Percentiles rank a stretch among this genome's conserved stretches.
These are phyloP conservation scores for Linaria vulgaris DNA, from an alignment of 257 asterid species.

Conservation along the genomic window DNA sequence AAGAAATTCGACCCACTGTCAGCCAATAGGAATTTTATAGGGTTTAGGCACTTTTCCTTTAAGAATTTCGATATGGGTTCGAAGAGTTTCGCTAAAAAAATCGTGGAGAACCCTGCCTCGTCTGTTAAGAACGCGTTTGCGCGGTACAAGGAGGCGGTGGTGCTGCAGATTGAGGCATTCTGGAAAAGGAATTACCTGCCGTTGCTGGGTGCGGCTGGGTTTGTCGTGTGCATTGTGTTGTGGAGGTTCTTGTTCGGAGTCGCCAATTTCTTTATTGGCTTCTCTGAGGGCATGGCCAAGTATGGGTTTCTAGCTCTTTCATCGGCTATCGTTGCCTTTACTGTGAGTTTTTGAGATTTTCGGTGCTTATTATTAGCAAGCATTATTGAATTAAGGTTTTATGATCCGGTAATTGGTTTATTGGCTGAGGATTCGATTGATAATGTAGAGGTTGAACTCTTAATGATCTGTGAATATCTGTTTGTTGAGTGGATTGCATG, in stretches of 20 bases:
- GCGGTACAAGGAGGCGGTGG: constrained; percentile 67
- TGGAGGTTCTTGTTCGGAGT: constrained; percentile 90
- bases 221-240: constrained; percentile 72
- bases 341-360: constrained; percentile 64
- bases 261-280: constrained; percentile 69
- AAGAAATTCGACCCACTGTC: constrained; percentile 35
- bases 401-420: constrained; percentile 15
- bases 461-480: neutral
- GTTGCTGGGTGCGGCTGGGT: constrained; percentile 73
- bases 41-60: constrained; percentile 56
- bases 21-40: constrained; percentile 32
- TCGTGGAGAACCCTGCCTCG: constrained; percentile 43
- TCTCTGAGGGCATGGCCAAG: constrained; percentile 97
- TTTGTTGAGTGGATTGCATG: neutral
- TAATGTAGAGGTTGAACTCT: neutral
- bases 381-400: neutral
- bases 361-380: constrained; percentile 16
- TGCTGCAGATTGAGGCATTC: constrained; percentile 82
- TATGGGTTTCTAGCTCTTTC: constrained; percentile 96
- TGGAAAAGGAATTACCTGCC: constrained; percentile 78
- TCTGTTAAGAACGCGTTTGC: constrained; percentile 41
- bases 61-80: constrained; percentile 43
- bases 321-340: constrained; percentile 75
- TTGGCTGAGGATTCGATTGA: constrained; percentile 9
- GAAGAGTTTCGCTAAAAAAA: constrained; percentile 36